Evolutionary conservation across 768 basidiomycete genomes (phyloP).

Genomic region (Austroboletus festivus): DNA sequence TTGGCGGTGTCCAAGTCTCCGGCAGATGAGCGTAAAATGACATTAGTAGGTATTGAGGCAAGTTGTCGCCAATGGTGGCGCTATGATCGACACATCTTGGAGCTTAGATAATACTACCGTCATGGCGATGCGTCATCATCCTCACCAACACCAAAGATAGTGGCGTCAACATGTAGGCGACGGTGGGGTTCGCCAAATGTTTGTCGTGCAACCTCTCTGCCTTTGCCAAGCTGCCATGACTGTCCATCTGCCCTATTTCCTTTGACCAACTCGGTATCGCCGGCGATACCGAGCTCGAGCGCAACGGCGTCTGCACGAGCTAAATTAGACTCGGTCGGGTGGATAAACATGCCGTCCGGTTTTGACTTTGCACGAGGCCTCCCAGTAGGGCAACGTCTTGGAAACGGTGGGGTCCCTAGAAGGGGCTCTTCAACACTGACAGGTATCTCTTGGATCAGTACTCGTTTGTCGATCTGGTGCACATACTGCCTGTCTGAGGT

Average conservation of each 20-base stretch:
- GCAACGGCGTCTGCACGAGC: conserved; percentile 66
- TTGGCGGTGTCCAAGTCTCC: not conserved
- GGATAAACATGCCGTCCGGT: conserved; percentile 59
- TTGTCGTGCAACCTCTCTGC: conserved; percentile 47
- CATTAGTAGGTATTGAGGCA: no score
- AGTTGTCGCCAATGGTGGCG: no score
- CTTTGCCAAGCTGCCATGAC: conserved; percentile 51
- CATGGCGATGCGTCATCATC: conserved; percentile 1
- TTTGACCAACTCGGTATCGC: conserved; percentile 47
- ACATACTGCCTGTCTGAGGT: conserved; percentile 22
- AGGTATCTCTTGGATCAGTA: not conserved
- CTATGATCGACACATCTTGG: no score
- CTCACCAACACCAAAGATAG: conserved; percentile 11
- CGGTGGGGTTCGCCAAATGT: conserved; percentile 32
- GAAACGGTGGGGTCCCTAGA: conserved; percentile 11
- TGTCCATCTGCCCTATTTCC: conserved; percentile 37
- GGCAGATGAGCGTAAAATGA: conserved; percentile 17
- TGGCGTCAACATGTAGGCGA: conserved; percentile 5
- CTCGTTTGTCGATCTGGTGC: not conserved
- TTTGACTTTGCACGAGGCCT: conserved; percentile 50
- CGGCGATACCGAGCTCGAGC: conserved; percentile 47
- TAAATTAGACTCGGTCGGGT: conserved; percentile 59
- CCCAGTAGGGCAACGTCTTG: conserved; percentile 6
- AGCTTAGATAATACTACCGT: not conserved
- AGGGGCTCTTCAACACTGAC: conserved; percentile 26